Evolutionary conservation across 176 grass and related monocot species (phyloP), one percentile per base, ranked within the genome.

Genomic region (Bromus sterilis): DNA sequence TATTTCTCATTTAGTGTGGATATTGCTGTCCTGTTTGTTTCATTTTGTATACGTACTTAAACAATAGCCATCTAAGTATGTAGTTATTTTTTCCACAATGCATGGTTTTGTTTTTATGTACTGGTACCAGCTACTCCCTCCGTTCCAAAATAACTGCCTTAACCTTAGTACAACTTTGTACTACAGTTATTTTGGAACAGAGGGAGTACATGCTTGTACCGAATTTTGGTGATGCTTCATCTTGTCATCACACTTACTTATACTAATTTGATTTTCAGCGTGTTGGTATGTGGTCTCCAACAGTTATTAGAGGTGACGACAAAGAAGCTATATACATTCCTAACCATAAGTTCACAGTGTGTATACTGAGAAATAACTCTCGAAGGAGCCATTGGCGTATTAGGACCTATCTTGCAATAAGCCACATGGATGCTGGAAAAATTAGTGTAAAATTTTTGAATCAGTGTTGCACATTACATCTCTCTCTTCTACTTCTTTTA

Each of bases 331-430:
- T 99, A 76, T 92, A 99, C 79, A 85, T 99, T 82, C 96, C 96
- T 37, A 95, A 99, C 58, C 96, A 99, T 78, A 99, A 99, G 90
- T 99, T 95, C 79, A 99, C 93, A 25, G 96, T 99, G 75, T 92
- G 79, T 90, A 89, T 98, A 79, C 77, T 94, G 71, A 93, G 96
- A 83, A 99, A 99, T 86, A 88, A 95, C 61, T 87, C 66, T 46
- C 93, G 89, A 70, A 99, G 92, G 79, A 93, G 84, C 63, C 96
- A 99, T 80, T 99, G 96, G 96, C 89, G 91, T 77, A 99, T 99
- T 87, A 99, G 95, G 87, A 95, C 88, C 24, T 90, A 95, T 91
- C 86, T 99, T 79, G 96, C 93, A 71, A 86, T 95, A 85, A 99
- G 93, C 60, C 96, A 99, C 80, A 92, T 99, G 80, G 96, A 99